Evolutionary conservation across 768 basidiomycete genomes (phyloP), one percentile per base, ranked within the genome.

Genomic region (Collybia mongolica): DNA sequence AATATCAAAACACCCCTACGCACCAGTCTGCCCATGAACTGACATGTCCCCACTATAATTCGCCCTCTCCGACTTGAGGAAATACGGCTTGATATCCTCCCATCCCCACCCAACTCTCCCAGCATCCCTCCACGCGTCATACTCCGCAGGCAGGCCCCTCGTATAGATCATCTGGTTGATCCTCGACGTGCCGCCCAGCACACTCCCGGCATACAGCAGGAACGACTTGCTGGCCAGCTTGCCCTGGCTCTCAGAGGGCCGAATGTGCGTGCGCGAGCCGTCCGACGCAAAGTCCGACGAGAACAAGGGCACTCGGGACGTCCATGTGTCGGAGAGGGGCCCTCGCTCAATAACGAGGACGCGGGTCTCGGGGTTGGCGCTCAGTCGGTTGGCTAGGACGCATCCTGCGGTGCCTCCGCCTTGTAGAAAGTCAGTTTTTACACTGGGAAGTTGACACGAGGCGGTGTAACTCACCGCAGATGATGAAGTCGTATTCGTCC

Each of bases 381-480:
- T 65, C 8, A 74, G 68, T n/a, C 73, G 62, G 24, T 59, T 58
- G 3, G 73, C 73, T 5, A 75, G 55, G 9, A 67, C 69, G 39
- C 70, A 72, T 18, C 73, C 73, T 9, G 71, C 70, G 0, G 72
- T 72, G 15, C 72, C 73, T 32, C 32, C 32, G 22, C 73, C 73
- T 51, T 9, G 37, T 8, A 20, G 11, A 42, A 14, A 14, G 8
- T 46, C 20, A 18, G 18, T 28, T 11, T 49, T 43, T 2, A 7
- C 15, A 11, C 5, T 15, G 11, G 7, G 18, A 36, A 1, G 11
- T 15, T 2, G 15, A 17, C 23, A 23, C 6, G 1, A 32, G 18
- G 12, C 15, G 17, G 7, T n/a, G n/a, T n/a, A 22, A 38, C 15
- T 3, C 9, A 42, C 40, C 48, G 39, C 57, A 54, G 15, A 58